A percentile compares a stretch with the other conserved stretches of the same genome.
phyloP scores from a whole-genome alignment of 225 moss, liverwort and hornwort genomes.

The Asterella californica region DNA sequence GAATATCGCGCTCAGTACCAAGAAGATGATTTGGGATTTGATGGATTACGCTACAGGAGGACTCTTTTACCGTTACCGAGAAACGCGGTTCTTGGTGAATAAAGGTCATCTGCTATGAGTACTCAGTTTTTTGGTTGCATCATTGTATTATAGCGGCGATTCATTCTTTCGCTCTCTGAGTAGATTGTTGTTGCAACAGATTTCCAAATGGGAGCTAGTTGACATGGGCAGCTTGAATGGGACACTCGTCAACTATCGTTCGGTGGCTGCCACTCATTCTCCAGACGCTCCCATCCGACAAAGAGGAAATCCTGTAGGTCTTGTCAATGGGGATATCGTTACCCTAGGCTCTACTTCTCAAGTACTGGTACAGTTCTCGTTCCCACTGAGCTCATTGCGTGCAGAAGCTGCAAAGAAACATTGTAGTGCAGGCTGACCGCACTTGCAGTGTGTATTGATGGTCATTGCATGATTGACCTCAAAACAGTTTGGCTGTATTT shows the following conservation, averaged over 20 bases:
- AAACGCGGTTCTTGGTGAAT: background rate
- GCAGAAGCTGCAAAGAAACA: background rate
- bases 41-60: too few relatives aligned
- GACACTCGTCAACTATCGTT: slow-evolving; percentile 67
- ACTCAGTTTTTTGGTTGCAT: background rate
- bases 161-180: background rate
- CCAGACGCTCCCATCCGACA: slow-evolving; percentile 57
- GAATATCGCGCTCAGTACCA: background rate
- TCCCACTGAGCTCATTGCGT: background rate
- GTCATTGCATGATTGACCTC: background rate
- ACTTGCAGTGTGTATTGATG: background rate
- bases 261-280: slow-evolving; percentile 67
- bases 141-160: background rate
- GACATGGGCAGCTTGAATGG: slow-evolving; percentile 98
- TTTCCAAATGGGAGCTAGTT: slow-evolving; percentile 87
- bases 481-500: too few relatives aligned
- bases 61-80: too few relatives aligned
- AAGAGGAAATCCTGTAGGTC: slow-evolving; percentile 65
- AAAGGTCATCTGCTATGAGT: background rate
- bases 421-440: background rate
- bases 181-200: slow-evolving; percentile 30
- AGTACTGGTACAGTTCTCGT: slow-evolving; percentile 53
- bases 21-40: too few relatives aligned
- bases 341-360: slow-evolving; percentile 80
- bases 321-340: slow-evolving; percentile 74